These are phyloP conservation scores for Penicillium macrosclerotiorum DNA, from an alignment of 495 filamentous ascomycete genomes.

Conservation along the genomic window DNA sequence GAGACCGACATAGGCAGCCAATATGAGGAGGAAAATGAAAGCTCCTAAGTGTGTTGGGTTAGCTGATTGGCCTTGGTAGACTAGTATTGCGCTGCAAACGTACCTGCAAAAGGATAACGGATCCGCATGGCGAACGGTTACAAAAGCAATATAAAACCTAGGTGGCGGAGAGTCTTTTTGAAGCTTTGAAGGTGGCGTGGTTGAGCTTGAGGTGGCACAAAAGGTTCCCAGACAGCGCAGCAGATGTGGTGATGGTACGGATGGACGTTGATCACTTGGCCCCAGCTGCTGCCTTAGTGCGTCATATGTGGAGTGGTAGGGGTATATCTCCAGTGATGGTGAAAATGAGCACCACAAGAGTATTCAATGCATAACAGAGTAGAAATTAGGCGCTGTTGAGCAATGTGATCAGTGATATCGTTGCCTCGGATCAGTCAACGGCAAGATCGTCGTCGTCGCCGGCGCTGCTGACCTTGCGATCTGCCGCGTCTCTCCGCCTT, in stretches of 20 bases:
- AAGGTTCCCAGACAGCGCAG: neutral
- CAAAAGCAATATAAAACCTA: neutral
- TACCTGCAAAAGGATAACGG: slow-evolving; percentile 72
- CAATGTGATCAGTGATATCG: too few species aligned
- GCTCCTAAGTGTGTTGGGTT: slow-evolving; percentile 44
- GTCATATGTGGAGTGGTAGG: slow-evolving; percentile 28
- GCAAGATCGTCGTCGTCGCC: neutral
- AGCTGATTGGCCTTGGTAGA: slow-evolving; percentile 14
- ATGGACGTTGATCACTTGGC: slow-evolving; percentile 20
- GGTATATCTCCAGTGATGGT: neutral
- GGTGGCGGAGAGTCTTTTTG: too few species aligned
- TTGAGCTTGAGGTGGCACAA: neutral
- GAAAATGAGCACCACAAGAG: neutral
- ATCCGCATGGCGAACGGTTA: slow-evolving; percentile 59
- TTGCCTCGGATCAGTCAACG: too few species aligned
- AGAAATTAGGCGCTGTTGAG: too few species aligned
- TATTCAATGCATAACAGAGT: neutral
- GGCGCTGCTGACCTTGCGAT: slow-evolving; percentile 25
- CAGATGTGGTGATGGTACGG: slow-evolving; percentile 6
- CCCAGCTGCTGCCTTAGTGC: slow-evolving; percentile 23
- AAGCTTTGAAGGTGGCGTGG: neutral
- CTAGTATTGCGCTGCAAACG: slow-evolving; percentile 11
- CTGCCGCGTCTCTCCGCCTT: slow-evolving; percentile 37
- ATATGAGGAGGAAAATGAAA: slow-evolving; percentile 73
- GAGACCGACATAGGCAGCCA: slow-evolving; percentile 77